Evolutionary conservation across 1,284 basidiomycete genomes (phyloP).

Genomic region (Takashimella tepidaria): DNA sequence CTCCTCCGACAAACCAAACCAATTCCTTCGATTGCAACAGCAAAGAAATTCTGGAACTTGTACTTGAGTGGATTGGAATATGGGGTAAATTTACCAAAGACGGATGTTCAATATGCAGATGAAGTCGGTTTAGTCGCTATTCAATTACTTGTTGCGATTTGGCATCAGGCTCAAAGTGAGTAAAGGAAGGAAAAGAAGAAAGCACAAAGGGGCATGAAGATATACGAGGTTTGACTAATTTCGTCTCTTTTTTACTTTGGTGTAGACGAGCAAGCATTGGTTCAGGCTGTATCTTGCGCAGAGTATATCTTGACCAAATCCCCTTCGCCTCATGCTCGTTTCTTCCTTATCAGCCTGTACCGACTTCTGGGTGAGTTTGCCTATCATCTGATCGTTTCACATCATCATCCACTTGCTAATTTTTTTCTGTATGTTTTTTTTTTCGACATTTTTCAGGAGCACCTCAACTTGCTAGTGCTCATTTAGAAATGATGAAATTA

Average conservation of each 20-base stretch:
- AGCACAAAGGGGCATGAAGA: too few species aligned
- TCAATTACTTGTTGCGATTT: conserved; percentile 21
- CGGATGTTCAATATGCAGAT: conserved; percentile 38
- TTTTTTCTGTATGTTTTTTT: not conserved
- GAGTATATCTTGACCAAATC: conserved; percentile 24
- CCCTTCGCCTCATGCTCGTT: conserved; percentile 20
- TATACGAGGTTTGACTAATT: too few species aligned
- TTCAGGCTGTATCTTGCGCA: not conserved
- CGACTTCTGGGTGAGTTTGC: conserved; percentile 26
- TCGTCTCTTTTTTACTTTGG: too few species aligned
- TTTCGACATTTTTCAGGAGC: conserved; percentile 18
- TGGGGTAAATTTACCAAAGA: conserved; percentile 31
- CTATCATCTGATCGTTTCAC: not conserved
- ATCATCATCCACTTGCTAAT: not conserved
- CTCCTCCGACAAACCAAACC: conserved; percentile 10
- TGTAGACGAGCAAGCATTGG: not conserved
- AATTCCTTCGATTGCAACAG: conserved; percentile 9
- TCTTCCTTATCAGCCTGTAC: conserved; percentile 30
- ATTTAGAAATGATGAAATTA: conserved; percentile 19
- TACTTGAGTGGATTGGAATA: conserved; percentile 30
- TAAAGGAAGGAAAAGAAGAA: not conserved
- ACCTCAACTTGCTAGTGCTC: conserved; percentile 12
- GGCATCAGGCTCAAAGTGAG: conserved; percentile 5
- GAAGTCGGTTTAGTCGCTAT: conserved; percentile 28
- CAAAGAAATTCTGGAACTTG: conserved; percentile 24